phyloP scores from a whole-genome alignment of 768 basidiomycete species.

The Neoboletus subvelutipes region DNA sequence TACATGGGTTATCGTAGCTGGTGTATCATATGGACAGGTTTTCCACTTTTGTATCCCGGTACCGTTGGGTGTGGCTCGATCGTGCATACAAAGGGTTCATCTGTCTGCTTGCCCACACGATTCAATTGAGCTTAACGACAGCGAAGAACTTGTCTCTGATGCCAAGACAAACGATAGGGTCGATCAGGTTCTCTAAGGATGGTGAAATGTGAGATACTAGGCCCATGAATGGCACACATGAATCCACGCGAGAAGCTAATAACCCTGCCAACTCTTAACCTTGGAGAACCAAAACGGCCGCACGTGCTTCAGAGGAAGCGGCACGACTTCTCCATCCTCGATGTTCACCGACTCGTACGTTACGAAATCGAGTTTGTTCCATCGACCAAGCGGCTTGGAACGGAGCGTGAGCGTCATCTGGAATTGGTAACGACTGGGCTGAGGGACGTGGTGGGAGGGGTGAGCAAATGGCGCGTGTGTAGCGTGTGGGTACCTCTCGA shows the following conservation, averaged over 20 bases:
- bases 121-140: background rate
- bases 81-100: background rate
- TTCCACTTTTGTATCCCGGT: background rate
- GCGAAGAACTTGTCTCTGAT: background rate
- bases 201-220: background rate
- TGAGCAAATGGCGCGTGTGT: conserved; percentile 1
- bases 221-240: background rate
- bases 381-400: conserved; percentile 75
- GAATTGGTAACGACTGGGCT: conserved; percentile 57
- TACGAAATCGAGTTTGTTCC: conserved; percentile 76
- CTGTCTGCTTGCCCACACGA: background rate
- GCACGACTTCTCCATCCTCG: conserved; percentile 69
- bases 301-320: conserved; percentile 77
- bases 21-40: conserved; percentile 31
- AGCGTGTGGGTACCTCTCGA: conserved; percentile 39
- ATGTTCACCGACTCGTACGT: conserved; percentile 75
- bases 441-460: conserved; percentile 13
- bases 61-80: background rate
- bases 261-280: conserved; percentile 62
- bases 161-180: background rate
- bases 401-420: conserved; percentile 69
- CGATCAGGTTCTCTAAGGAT: background rate
- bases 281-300: conserved; percentile 95
- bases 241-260: conserved; percentile 6
- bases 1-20: conserved; percentile 27